Evolutionary conservation across 352 stramenopile genomes (phyloP), one percentile per base, ranked within the genome.

Genomic region (Aphanomyces cochlioides): DNA sequence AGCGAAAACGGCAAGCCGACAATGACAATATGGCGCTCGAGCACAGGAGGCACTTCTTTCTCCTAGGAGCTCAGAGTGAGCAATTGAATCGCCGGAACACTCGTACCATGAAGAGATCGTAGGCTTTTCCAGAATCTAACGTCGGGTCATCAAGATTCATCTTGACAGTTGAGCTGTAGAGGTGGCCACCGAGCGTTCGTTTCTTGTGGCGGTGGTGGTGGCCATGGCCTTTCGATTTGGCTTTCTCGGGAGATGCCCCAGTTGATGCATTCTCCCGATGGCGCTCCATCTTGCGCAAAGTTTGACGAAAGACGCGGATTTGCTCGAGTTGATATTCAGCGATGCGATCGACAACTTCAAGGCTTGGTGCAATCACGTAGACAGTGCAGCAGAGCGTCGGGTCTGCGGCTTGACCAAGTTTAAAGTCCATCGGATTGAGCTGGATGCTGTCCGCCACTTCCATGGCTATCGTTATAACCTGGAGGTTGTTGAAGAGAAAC

Each of bases 361-460:
- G 66, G 3, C 76, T 75, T 56, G 88, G 88, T 8, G 84, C 83
- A 43, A 93, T 82, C 2, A 80, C 82, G 56, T 90, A 93, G 19
- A 93, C 79, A 45, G 90, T 93, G 73, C 85, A 91, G 69, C 85
- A 93, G 47, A 90, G 38, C 47, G 89, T 91, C 4, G 85, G 85
- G 41, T 93, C 85, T 1, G 85, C 82, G 0, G 82, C 90, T 1
- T 74, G 81, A 2, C 85, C 85, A 6, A 93, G 70, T 66, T 93
- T 93, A 72, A 91, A 93, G 12, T 90, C 82, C 73, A 88, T 83
- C 54, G 90, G 84, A 10, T 90, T 78, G 34, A 90, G 85, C 48
- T 86, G 77, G 13, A 89, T 83, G 8, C 82, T 80, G 47, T 83
- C 77, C 17, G 56, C 82, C 0, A 81, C 88, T 0, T 91, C 76